These are phyloP conservation scores for Gaultheria prostrata DNA, from an alignment of 148 eudicot genomes.

Conservation along the genomic window DNA sequence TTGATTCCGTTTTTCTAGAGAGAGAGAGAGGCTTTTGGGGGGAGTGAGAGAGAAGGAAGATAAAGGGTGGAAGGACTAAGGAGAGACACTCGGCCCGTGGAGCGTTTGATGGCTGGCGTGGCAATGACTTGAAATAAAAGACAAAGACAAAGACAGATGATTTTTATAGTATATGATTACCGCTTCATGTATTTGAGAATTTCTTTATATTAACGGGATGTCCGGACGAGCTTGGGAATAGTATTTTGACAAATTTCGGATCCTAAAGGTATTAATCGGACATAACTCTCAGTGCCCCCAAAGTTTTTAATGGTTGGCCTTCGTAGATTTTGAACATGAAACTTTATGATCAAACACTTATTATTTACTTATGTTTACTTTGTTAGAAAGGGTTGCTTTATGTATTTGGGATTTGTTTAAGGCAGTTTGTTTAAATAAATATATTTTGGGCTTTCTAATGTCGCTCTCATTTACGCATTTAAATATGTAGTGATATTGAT, in stretches of 20 bases:
- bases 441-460: not conserved
- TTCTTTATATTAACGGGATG: not conserved
- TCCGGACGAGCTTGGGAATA: too few relatives aligned
- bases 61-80: not conserved
- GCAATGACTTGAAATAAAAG: not conserved
- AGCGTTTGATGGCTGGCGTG: not conserved
- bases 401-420: not conserved
- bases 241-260: too few relatives aligned
- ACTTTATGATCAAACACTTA: too few relatives aligned
- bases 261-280: too few relatives aligned
- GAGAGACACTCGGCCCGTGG: not conserved
- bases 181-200: not conserved
- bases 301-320: too few relatives aligned
- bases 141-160: not conserved
- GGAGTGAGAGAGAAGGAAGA: conserved; percentile 2
- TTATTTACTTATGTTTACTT: too few relatives aligned
- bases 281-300: too few relatives aligned
- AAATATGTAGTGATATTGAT: not conserved
- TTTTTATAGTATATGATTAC: not conserved
- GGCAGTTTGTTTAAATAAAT: not conserved
- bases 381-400: not conserved
- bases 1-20: not conserved
- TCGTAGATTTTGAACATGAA: too few relatives aligned
- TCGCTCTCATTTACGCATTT: not conserved
- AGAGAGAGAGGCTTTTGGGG: conserved; percentile 3